A percentile compares a stretch with the other conserved stretches of the same genome.
Conservation (phyloP, 495 filamentous ascomycete species). For the Penicillium paradoxum region DNA sequence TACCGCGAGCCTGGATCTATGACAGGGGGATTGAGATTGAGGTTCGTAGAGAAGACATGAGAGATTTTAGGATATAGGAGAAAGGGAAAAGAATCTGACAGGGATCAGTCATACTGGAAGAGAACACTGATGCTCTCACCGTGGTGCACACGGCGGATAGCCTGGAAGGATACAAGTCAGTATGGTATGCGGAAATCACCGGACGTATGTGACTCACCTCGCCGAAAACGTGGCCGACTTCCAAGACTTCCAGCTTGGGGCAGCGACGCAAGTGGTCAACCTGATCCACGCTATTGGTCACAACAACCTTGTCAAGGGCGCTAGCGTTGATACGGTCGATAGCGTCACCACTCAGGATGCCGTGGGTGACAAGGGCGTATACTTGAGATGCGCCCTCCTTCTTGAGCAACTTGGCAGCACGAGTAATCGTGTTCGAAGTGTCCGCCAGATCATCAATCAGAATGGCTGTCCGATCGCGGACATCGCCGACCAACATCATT, state of each 20-base stretch:
- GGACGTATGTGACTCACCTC: conserved; percentile 53
- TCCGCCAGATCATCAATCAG: conserved; percentile 93
- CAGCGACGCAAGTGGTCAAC: conserved; percentile 69
- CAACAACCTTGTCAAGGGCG: conserved; percentile 82
- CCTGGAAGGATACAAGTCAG: conserved; percentile 44
- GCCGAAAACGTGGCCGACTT: conserved; percentile 88
- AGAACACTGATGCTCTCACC: conserved; percentile 97
- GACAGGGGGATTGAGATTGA: background rate
- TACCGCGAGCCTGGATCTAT: conserved; percentile 22
- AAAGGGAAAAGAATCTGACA: conserved; percentile 14
- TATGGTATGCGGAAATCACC: conserved; percentile 2
- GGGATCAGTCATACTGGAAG: conserved; percentile 74
- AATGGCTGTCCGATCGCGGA: conserved; percentile 74
- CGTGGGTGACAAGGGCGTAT: conserved; percentile 89
- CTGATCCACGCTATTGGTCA: conserved; percentile 93
- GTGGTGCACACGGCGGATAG: conserved; percentile 93
- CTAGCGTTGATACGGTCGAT: conserved; percentile 89
- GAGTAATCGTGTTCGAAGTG: conserved; percentile 93
- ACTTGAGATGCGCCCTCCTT: conserved; percentile 85
- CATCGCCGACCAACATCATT: conserved; percentile 97
- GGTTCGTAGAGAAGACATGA: background rate
- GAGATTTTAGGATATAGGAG: conserved; percentile 10
- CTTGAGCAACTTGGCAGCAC: conserved; percentile 94
- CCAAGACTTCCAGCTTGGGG: conserved; percentile 85
- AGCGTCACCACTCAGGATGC: conserved; percentile 89